Percentiles rank a stretch among this genome's conserved stretches.
Conservation (phyloP, 2,329 filamentous ascomycete species). For the Fusarium sp. region DNA sequence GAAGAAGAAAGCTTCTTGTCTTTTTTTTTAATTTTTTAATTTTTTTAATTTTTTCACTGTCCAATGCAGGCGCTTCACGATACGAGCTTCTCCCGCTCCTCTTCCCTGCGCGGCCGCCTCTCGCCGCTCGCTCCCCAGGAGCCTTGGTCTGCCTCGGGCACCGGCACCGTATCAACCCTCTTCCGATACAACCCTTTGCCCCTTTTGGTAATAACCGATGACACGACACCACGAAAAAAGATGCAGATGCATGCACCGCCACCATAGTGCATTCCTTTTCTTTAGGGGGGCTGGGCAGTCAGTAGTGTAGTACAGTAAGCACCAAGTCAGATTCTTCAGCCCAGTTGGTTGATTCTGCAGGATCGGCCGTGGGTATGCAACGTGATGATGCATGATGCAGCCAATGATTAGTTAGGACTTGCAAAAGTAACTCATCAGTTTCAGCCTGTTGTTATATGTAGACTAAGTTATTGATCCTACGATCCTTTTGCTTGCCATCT, state of each 20-base stretch:
- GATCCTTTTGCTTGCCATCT: background rate
- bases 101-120: too few relatives aligned
- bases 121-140: too few relatives aligned
- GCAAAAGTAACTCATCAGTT: background rate
- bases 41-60: slow-evolving; percentile 11
- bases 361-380: background rate
- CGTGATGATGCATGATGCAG: too few relatives aligned
- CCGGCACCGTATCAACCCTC: slow-evolving; percentile 17
- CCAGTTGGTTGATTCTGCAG: background rate
- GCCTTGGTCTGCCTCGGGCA: background rate
- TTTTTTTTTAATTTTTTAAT: too few relatives aligned
- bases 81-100: background rate
- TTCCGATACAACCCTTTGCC: background rate
- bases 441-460: background rate
- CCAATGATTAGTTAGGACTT: background rate
- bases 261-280: slow-evolving; percentile 4
- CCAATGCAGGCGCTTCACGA: background rate
- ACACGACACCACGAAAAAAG: background rate
- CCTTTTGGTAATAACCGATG: slow-evolving; percentile 13
- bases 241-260: slow-evolving; percentile 11
- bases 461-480: too few relatives aligned
- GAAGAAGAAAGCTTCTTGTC: background rate
- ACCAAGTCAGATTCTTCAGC: slow-evolving; percentile 11
- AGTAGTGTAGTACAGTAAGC: background rate
- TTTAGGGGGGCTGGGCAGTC: background rate